A percentile compares a stretch with the other conserved stretches of the same genome.
Evolutionary conservation across 2,329 filamentous ascomycete species (phyloP).

Genomic region (Aplosporella prunicola): DNA sequence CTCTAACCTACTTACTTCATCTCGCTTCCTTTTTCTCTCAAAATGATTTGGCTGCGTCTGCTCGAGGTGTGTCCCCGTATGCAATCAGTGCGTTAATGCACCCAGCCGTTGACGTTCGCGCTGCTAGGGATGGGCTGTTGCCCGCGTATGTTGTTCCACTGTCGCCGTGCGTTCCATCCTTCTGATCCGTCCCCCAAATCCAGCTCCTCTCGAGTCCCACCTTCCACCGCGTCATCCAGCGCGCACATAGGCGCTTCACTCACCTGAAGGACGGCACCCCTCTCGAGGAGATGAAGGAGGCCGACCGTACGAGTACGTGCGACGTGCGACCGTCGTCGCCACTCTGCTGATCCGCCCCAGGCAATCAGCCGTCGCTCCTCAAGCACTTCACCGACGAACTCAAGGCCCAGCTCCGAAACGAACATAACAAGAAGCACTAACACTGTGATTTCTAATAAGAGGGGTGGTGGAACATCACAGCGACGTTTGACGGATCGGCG

Average conservation of each 20-base stretch:
- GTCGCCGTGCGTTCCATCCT: constrained; percentile 7
- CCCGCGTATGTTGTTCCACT: constrained; percentile 20
- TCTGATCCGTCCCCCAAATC: constrained; percentile 9
- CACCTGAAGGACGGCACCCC: constrained; percentile 39
- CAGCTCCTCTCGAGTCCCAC: constrained; percentile 45
- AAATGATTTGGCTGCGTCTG: constrained; percentile 5
- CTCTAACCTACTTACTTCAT: too few relatives aligned
- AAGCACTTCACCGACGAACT: constrained; percentile 47
- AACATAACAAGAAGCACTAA: not conserved
- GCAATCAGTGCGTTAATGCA: too few relatives aligned
- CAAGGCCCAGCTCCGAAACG: constrained; percentile 33
- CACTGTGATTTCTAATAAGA: too few relatives aligned
- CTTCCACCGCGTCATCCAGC: constrained; percentile 46
- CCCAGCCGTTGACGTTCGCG: too few relatives aligned
- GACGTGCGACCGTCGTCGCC: constrained; percentile 16
- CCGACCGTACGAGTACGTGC: constrained; percentile 25
- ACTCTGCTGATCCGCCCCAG: not conserved
- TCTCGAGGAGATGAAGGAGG: constrained; percentile 40
- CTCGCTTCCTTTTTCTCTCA: too few relatives aligned
- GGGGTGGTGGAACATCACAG: too few relatives aligned
- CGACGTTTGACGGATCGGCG: too few relatives aligned
- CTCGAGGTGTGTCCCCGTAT: constrained; percentile 11
- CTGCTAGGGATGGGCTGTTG: constrained; percentile 29
- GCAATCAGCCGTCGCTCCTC: constrained; percentile 29
- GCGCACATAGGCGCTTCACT: constrained; percentile 39